These are phyloP conservation scores for Malassezia pachydermatis DNA, from an alignment of 1,284 basidiomycete species.

Conservation along the genomic window DNA sequence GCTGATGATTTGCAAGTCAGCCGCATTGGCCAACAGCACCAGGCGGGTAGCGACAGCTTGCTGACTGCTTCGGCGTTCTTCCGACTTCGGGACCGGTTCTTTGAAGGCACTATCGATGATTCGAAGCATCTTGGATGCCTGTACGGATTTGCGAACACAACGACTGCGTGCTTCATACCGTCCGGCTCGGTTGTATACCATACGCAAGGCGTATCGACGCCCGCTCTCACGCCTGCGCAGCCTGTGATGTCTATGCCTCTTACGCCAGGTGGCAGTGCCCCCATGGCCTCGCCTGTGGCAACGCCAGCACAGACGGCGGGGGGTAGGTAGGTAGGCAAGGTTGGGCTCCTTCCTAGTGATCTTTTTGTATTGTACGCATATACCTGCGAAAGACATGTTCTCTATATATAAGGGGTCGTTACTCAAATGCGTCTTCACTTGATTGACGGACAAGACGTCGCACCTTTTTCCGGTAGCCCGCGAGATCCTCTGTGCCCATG, in stretches of 20 bases:
- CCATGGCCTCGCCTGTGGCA: not conserved
- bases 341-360: no score
- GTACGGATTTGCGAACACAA: conserved; percentile 36
- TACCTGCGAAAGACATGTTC: no score
- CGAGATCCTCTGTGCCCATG: conserved; percentile 29
- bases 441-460: conserved; percentile 42
- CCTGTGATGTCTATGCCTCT: conserved; percentile 5
- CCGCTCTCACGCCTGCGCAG: not conserved
- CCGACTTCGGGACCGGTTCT: conserved; percentile 85
- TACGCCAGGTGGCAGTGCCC: conserved; percentile 5
- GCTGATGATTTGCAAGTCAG: conserved; percentile 82
- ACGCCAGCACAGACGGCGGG: not conserved
- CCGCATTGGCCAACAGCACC: conserved; percentile 83
- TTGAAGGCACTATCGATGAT: conserved; percentile 68
- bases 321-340: not conserved
- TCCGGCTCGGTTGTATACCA: conserved; percentile 10
- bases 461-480: conserved; percentile 44
- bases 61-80: conserved; percentile 89
- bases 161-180: conserved; percentile 1
- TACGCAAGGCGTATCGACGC: conserved; percentile 3
- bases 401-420: no score
- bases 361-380: conserved; percentile 6
- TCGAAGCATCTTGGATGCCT: conserved; percentile 42
- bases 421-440: conserved; percentile 35
- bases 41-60: conserved; percentile 89